phyloP scores from a whole-genome alignment of 108 stramenopile species.

The Cyclostephanos tholiformis region DNA sequence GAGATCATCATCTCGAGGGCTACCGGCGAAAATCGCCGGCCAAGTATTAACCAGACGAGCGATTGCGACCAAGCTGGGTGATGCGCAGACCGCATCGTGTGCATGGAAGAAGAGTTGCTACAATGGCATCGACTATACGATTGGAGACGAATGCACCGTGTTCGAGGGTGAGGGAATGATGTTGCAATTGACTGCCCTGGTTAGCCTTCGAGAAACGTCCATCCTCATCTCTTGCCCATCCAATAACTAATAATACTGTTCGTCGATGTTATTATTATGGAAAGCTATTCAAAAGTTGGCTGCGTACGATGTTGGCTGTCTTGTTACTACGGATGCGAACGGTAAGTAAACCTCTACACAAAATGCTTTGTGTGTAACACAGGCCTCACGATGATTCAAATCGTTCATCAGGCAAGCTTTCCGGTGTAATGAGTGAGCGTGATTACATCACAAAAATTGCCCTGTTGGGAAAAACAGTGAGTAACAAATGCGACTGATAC shows the following conservation, averaged over 20 bases:
- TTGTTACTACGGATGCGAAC: conserved; percentile 72
- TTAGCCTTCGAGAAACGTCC: not conserved
- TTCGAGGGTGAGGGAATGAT: conserved; percentile 33
- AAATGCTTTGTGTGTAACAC: not conserved
- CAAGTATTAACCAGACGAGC: conserved; percentile 17
- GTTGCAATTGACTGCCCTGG: not conserved
- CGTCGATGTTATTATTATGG: conserved; percentile 4
- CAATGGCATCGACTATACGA: conserved; percentile 71
- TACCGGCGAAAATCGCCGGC: conserved; percentile 11
- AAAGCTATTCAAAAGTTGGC: conserved; percentile 65
- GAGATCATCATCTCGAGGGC: conserved; percentile 20
- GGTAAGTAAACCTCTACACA: conserved; percentile 51
- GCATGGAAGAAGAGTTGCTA: conserved; percentile 76
- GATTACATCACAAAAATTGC: conserved; percentile 93
- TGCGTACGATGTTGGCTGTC: conserved; percentile 86
- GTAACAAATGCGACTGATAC: not conserved
- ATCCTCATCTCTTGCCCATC: conserved; percentile 3
- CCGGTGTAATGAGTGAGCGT: conserved; percentile 88
- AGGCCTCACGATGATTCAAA: not conserved
- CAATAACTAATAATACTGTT: not conserved
- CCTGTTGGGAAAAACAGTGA: conserved; percentile 68
- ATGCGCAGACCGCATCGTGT: conserved; percentile 30
- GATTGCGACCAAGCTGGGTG: conserved; percentile 42
- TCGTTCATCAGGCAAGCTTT: conserved; percentile 55
- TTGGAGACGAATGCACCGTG: conserved; percentile 56